Conservation (phyloP, 257 asterid genomes). For the Henckelia pumila region DNA sequence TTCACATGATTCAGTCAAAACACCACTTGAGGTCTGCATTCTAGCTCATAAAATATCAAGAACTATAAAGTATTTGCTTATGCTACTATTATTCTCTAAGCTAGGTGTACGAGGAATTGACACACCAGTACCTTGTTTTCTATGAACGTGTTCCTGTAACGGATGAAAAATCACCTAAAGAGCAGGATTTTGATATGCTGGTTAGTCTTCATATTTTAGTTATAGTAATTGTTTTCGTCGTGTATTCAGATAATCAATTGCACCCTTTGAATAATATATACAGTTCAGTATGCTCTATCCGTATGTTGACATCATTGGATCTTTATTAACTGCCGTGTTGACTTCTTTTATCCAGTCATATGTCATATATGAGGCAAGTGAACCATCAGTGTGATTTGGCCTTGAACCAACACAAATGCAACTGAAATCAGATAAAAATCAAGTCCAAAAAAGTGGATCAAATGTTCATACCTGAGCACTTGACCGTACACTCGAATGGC, state of each 20-base stretch:
- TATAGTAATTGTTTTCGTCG: slow-evolving; percentile 20
- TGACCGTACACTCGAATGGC: slow-evolving; percentile 1
- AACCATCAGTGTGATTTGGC: background rate
- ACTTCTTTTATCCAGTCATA: slow-evolving; percentile 7
- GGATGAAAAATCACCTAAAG: slow-evolving; percentile 96
- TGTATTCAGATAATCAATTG: background rate
- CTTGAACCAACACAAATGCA: slow-evolving; percentile 2
- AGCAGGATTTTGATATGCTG: slow-evolving; percentile 91
- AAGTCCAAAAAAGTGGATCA: slow-evolving; percentile 13
- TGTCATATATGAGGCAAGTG: slow-evolving; percentile 8
- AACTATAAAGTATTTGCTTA: slow-evolving; percentile 27
- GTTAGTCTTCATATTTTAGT: slow-evolving; percentile 44
- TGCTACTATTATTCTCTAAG: slow-evolving; percentile 32
- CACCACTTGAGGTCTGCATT: slow-evolving; percentile 80
- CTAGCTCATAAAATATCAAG: slow-evolving; percentile 15
- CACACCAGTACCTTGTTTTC: slow-evolving; percentile 75
- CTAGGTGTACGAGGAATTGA: slow-evolving; percentile 87
- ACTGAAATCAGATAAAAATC: slow-evolving; percentile 13
- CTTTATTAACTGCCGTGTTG: slow-evolving; percentile 3
- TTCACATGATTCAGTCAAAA: slow-evolving; percentile 70
- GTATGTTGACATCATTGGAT: slow-evolving; percentile 6
- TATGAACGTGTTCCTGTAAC: slow-evolving; percentile 95
- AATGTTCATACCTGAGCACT: background rate
- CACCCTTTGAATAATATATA: slow-evolving; percentile 14
- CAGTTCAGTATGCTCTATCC: slow-evolving; percentile 2